These are phyloP conservation scores for Phytophthora uliginosa DNA, from an alignment of 352 stramenopile species.

Conservation along the genomic window DNA sequence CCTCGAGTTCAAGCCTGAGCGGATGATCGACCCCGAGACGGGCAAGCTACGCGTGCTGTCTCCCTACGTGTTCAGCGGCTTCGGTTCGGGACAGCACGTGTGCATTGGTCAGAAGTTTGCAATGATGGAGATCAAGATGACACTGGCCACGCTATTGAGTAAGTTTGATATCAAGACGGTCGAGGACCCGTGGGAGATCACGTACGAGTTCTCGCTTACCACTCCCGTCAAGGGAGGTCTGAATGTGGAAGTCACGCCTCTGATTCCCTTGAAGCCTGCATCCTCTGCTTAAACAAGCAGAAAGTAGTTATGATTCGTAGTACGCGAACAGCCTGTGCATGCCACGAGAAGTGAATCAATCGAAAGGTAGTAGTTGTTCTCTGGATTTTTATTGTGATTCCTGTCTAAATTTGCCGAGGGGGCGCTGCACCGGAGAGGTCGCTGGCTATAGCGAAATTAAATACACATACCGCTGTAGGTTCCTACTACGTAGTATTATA, in stretches of 20 bases:
- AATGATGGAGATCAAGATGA: conserved; percentile 71
- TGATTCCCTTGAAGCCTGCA: conserved; percentile 18
- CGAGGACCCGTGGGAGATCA: conserved; percentile 51
- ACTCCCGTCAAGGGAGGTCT: conserved; percentile 51
- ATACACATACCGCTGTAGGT: no score
- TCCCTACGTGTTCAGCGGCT: conserved; percentile 43
- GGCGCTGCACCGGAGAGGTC: no score
- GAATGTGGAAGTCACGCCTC: conserved; percentile 28
- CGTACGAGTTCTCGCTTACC: conserved; percentile 61
- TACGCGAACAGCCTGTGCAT: no score
- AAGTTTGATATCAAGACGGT: conserved; percentile 61
- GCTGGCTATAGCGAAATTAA: no score
- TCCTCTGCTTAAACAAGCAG: conserved; percentile 11
- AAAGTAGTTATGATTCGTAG: neutral
- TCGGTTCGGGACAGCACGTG: conserved; percentile 61
- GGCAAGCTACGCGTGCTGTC: conserved; percentile 43
- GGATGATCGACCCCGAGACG: conserved; percentile 58
- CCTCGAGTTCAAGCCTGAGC: conserved; percentile 66
- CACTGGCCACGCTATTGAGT: conserved; percentile 56
- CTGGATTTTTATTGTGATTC: no score
- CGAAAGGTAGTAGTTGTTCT: no score
- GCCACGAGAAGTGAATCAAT: no score
- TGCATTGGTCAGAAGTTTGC: conserved; percentile 69
- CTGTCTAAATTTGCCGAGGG: no score
- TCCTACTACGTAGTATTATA: no score